Conservation (phyloP, 768 basidiomycete species). For the Lactarius deliciosus region DNA sequence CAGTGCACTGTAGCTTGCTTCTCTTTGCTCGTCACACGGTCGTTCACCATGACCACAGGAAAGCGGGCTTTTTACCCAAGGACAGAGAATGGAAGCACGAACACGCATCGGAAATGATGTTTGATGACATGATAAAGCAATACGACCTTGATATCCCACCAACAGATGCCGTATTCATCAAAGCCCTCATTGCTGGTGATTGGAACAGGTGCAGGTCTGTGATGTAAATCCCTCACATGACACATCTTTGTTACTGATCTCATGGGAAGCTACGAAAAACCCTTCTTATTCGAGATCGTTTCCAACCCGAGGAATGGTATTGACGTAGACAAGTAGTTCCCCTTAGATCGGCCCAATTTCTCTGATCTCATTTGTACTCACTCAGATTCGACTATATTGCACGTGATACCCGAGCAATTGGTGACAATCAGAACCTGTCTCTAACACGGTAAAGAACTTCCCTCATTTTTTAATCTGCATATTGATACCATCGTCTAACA, state of each 20-base stretch:
- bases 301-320: conserved; percentile 79
- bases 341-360: background rate
- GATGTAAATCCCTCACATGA: background rate
- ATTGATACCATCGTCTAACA: background rate
- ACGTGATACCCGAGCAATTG: conserved; percentile 71
- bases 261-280: conserved; percentile 47
- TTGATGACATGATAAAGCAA: conserved; percentile 61
- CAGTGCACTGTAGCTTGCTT: conserved; percentile 50
- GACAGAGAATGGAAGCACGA: conserved; percentile 68
- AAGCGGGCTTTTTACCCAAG: conserved; percentile 31
- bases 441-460: conserved; percentile 41
- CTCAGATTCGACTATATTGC: conserved; percentile 79
- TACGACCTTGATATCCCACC: conserved; percentile 50
- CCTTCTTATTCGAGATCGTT: conserved; percentile 81
- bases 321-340: conserved; percentile 78
- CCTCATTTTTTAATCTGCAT: background rate
- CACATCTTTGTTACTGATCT: background rate
- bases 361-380: background rate
- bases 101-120: conserved; percentile 80
- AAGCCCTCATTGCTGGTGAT: conserved; percentile 76
- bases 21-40: background rate
- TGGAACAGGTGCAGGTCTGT: conserved; percentile 49
- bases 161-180: conserved; percentile 60
- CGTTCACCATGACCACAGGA: conserved; percentile 7
- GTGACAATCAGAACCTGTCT: conserved; percentile 56